Conservation (phyloP, 768 basidiomycete species). For the Fomitopsis serialis region DNA sequence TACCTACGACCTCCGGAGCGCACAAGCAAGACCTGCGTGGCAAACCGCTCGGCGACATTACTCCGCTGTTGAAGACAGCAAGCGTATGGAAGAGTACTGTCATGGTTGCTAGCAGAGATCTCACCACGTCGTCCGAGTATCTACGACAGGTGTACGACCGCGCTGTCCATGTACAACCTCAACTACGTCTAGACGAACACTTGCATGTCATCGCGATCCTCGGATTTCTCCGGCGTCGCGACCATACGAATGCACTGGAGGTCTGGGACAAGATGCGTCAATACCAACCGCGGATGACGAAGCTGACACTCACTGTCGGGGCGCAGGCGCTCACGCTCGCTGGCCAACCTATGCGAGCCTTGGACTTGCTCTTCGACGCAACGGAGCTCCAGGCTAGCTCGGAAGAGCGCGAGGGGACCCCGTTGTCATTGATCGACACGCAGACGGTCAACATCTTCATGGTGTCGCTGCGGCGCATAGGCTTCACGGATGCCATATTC, state of each 20-base stretch:
- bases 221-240: constrained; percentile 42
- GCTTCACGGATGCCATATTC: constrained; percentile 61
- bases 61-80: background rate
- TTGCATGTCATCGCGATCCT: constrained; percentile 52
- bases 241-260: constrained; percentile 34
- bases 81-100: constrained; percentile 3
- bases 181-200: constrained; percentile 36
- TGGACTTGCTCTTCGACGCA: constrained; percentile 41
- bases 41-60: background rate
- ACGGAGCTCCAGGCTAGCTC: constrained; percentile 14
- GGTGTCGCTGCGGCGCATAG: constrained; percentile 39
- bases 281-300: constrained; percentile 34
- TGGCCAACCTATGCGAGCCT: constrained; percentile 41
- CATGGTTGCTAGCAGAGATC: background rate
- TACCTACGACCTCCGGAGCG: too few species aligned
- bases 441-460: constrained; percentile 33
- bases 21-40: too few species aligned
- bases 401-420: constrained; percentile 22
- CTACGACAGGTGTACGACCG: constrained; percentile 36
- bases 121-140: constrained; percentile 20
- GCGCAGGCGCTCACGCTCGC: constrained; percentile 42
- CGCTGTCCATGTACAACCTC: constrained; percentile 19
- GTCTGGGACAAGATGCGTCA: constrained; percentile 11
- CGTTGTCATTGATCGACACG: constrained; percentile 6
- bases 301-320: constrained; percentile 42